These are phyloP conservation scores for Crataegus laevigata DNA, from an alignment of 306 rosid species.

Conservation along the genomic window DNA sequence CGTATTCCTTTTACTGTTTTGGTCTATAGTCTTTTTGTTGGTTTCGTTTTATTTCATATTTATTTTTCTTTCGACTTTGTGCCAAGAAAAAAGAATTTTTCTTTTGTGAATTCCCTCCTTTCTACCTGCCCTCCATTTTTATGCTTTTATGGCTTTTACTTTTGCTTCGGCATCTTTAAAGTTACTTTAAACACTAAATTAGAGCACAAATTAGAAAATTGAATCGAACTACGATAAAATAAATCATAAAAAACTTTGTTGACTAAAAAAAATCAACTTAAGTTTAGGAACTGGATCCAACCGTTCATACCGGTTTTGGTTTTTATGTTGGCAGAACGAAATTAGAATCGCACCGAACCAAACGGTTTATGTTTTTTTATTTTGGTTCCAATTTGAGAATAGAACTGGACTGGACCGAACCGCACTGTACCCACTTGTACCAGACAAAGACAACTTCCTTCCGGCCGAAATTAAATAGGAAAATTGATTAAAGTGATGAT, in stretches of 20 bases:
- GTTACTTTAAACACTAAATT: not conserved
- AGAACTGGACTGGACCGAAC: accelerated
- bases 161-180: not conserved
- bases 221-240: too few relatives aligned
- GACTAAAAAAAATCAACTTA: too few relatives aligned
- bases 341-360: accelerated
- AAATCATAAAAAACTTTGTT: too few relatives aligned
- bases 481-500: too few relatives aligned
- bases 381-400: too few relatives aligned
- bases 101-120: not conserved
- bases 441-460: not conserved
- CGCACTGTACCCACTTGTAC: accelerated
- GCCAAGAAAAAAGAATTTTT: not conserved
- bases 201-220: too few relatives aligned
- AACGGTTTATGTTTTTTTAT: too few relatives aligned
- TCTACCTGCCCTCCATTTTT: not conserved
- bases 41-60: not conserved
- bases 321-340: too few relatives aligned
- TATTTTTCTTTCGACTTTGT: not conserved
- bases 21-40: not conserved
- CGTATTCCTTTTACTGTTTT: not conserved
- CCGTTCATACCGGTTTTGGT: accelerated
- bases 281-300: too few relatives aligned
- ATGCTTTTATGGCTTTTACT: not conserved
- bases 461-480: too few relatives aligned